Conservation (phyloP, 2,329 filamentous ascomycete species). For the Alternaria sp. region DNA sequence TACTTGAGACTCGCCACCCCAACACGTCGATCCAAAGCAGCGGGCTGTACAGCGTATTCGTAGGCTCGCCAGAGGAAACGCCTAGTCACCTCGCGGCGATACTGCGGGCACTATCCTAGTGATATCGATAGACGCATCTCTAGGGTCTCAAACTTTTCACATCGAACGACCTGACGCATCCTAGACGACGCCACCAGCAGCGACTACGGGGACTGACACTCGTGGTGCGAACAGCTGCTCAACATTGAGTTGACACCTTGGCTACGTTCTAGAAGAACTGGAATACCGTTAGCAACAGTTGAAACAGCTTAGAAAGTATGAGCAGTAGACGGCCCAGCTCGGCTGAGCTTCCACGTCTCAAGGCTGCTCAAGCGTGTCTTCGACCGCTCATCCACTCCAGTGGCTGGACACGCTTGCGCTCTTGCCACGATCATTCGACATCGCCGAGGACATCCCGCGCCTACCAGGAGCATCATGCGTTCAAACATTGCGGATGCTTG, state of each 20-base stretch:
- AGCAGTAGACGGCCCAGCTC: background rate
- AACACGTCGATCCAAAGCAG: background rate
- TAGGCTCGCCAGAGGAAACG: background rate
- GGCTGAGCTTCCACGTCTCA: background rate
- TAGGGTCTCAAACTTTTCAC: constrained; percentile 2
- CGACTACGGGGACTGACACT: background rate
- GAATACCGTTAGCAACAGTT: background rate
- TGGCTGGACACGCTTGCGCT: background rate
- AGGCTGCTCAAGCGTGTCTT: background rate
- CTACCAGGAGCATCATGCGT: background rate
- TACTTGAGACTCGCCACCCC: background rate
- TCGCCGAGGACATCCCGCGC: background rate
- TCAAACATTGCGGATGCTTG: background rate
- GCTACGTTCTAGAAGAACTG: background rate
- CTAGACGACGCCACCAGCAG: background rate
- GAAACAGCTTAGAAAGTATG: background rate
- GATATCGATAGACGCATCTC: background rate
- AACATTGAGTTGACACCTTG: background rate
- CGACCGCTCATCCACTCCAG: background rate
- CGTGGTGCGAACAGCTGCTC: background rate
- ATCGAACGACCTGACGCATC: background rate
- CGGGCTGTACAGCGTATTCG: background rate
- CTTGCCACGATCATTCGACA: background rate
- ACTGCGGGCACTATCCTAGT: constrained; percentile 1
- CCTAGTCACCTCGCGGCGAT: background rate